phyloP scores from a whole-genome alignment of 306 rosid genomes.

The Vicia villosa region DNA sequence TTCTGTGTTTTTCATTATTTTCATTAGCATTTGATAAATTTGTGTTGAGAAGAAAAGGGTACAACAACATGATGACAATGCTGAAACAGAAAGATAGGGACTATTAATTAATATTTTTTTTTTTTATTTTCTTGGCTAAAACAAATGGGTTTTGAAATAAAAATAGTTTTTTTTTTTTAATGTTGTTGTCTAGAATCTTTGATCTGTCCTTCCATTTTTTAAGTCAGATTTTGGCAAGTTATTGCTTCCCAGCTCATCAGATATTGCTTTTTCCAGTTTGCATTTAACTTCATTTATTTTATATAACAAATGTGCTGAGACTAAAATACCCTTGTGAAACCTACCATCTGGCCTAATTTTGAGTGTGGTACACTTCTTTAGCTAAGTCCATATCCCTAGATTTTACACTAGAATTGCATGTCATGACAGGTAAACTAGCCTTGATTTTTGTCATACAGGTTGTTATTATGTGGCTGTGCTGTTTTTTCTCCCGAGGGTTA shows the following conservation, averaged over 20 bases:
- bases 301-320: not conserved
- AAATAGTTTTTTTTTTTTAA: slow-evolving; percentile 5
- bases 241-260: slow-evolving; percentile 46
- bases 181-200: slow-evolving; percentile 33
- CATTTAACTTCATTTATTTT: slow-evolving; percentile 27
- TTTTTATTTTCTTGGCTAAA: not conserved
- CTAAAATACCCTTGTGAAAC: slow-evolving; percentile 26
- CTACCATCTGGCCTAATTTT: not conserved
- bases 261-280: slow-evolving; percentile 36
- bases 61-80: slow-evolving; percentile 23
- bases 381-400: not conserved
- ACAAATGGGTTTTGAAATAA: not conserved
- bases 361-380: not conserved
- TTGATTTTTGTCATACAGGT: slow-evolving; percentile 8
- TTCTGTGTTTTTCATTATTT: slow-evolving; percentile 7
- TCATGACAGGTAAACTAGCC: slow-evolving; percentile 1
- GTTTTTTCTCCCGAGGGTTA: not conserved
- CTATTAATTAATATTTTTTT: slow-evolving; percentile 3
- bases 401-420: slow-evolving; percentile 4
- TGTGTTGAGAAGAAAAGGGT: slow-evolving; percentile 1
- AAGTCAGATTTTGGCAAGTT: slow-evolving; percentile 27
- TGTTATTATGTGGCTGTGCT: not conserved
- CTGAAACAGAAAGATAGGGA: slow-evolving; percentile 20
- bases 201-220: slow-evolving; percentile 29
- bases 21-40: not conserved